Base-by-base conservation (phyloP, 2,329 filamentous ascomycete species). In the Calonectria pseudoreteaudii region DNA sequence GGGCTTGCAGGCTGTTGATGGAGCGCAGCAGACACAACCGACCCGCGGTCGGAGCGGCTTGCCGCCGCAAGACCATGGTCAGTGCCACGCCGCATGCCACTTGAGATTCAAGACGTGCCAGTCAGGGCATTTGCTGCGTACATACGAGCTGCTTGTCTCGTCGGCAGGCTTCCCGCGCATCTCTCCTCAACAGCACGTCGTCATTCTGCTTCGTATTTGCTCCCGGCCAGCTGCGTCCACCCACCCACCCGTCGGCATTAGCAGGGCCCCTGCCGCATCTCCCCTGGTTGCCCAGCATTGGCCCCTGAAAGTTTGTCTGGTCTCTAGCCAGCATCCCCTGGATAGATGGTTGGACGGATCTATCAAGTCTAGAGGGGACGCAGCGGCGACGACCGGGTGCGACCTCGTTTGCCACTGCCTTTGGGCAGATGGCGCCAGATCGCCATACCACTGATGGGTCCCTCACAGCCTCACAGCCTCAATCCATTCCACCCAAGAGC, bases 401-500 rank as follows among this genome's bases (percentile, higher is more conserved):
- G 67, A 44, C 41, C 53, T 69, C 49, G 34, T 62, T 38, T 20
- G 62, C 36, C 28, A 58, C 69, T 66, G 62, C 50, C 49, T 53
- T 52, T 67, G 34, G 44, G 31, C 44, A 70, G 64, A 75, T 77
- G 70, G 74, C 69, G 75, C 69, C 68, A 78, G 78, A 80, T 80
- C 77, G 72, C 78, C 73, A 79, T 74, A 66, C 76, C 76, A 72
- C 75, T 68, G 76, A 76, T 76, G 75, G 66, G 62, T 71, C 41
- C 65, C 36, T 78, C 78, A 80, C 77, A 80, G 78, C 78, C 78
- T 80, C 78, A 80, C 78, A 80, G 78, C 78, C 78, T 79, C 78
- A 80, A 74, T 80, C 75, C 72, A 74, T 75, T 66, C 74, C 69
- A 28, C 62, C 36, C 38, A 23, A 53, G 66, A 7, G 31, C 28